Evolutionary conservation across 1,284 basidiomycete species (phyloP).

Genomic region (Cystobasidium slooffiae): DNA sequence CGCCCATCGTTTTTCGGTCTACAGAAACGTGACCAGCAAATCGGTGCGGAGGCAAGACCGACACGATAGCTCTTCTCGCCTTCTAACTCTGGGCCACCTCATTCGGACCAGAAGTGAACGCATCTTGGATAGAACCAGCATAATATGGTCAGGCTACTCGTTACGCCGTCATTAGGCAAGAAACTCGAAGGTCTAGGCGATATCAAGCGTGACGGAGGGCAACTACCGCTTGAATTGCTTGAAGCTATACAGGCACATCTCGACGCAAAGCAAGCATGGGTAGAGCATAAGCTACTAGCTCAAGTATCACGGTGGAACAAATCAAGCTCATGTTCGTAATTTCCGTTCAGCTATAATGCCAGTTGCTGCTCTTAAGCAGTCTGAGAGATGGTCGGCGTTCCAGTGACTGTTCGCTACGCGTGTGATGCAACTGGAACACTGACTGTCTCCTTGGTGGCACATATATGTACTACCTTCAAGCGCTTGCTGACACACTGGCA

Average conservation of each 20-base stretch:
- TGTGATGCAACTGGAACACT: too few species aligned
- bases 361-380: background rate
- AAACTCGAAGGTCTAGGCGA: constrained; percentile 17
- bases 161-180: background rate
- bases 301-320: constrained; percentile 34
- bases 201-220: constrained; percentile 10
- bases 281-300: constrained; percentile 36
- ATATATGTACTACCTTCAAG: too few species aligned
- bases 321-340: background rate
- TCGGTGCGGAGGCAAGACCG: background rate
- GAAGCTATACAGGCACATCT: constrained; percentile 35
- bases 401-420: too few species aligned
- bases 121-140: background rate
- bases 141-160: constrained; percentile 24
- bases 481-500: too few species aligned
- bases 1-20: background rate
- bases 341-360: background rate
- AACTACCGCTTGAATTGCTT: constrained; percentile 40
- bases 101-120: background rate
- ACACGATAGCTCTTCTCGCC: background rate
- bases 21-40: constrained; percentile 6
- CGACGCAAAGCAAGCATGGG: constrained; percentile 25
- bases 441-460: too few species aligned
- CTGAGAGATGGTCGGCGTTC: too few species aligned
- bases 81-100: background rate